Evolutionary conservation across 345 rosid genomes (phyloP), one percentile per base, ranked within the genome.

Genomic region (Eucalyptus sp.): DNA sequence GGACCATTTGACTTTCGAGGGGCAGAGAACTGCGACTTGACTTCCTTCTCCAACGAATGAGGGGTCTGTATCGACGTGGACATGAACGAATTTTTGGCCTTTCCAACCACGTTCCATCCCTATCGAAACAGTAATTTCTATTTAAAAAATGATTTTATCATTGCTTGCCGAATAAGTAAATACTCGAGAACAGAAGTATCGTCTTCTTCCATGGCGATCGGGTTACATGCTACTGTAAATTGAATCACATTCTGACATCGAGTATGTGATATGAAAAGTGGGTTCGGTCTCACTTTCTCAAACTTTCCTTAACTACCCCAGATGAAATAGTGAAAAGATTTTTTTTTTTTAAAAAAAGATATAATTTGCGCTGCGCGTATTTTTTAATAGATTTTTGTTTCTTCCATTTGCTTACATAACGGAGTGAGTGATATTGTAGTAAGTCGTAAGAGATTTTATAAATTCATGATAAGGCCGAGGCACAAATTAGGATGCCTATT

Each of bases 171-270:
- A 24, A 10, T 12, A 20, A 37, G 7, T 18, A 37, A 33, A 71
- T 71, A 5, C 46, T 41, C 0, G 27, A 71, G 27, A 18, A 10
- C 1, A 6, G 3, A 37, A 18, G 14, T 33, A 71, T 71, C 1
- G 0, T 9, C 1, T 17, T 33, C 4, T 8, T 71, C 4, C 2
- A 17, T 2, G 44, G 13, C 1, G 43, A 31, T 68, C 1, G 2
- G 10, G 24, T 31, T 2, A 20, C 0, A 12, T 22, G 1, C 2
- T 20, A 20, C 15, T 44, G 1, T 22, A 20, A 11, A 22, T 6
- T 6, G 8, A 76, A 41, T 76, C 15, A 20, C 29, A 20, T 76
- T 76, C 1, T 2, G 2, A 41, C 5, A 2, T 76, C 0, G 7
- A 64, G 81, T 37, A n/a, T n/a, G 13, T 0, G 1, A 33, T 71